phyloP scores from a whole-genome alignment of 495 filamentous ascomycete species.

The Trichodelitschia bisporula region DNA sequence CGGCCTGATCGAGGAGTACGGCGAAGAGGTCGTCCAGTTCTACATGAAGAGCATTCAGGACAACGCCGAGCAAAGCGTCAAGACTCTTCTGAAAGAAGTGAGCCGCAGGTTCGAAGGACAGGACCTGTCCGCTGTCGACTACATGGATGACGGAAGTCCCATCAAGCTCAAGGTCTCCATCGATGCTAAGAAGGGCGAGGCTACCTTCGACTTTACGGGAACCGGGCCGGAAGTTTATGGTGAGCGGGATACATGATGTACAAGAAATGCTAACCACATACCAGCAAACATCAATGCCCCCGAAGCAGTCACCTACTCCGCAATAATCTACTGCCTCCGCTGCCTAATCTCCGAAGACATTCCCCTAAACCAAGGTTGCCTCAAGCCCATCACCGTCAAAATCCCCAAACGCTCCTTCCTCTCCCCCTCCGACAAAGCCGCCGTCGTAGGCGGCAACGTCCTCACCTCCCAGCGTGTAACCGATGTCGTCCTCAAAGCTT shows the following conservation, averaged over 20 bases:
- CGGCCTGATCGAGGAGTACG: conserved; percentile 66
- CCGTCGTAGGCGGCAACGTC: conserved; percentile 91
- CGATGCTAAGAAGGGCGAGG: conserved; percentile 58
- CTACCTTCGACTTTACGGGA: conserved; percentile 72
- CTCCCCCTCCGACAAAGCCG: conserved; percentile 64
- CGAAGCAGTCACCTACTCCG: conserved; percentile 77
- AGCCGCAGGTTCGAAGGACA: conserved; percentile 51
- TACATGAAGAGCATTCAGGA: conserved; percentile 91
- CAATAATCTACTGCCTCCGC: conserved; percentile 90
- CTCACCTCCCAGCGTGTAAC: conserved; percentile 78
- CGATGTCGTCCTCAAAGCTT: conserved; percentile 80
- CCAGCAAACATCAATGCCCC: conserved; percentile 74
- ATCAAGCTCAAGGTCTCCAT: conserved; percentile 72
- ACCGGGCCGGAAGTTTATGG: conserved; percentile 86
- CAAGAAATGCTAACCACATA: background rate
- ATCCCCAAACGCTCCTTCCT: conserved; percentile 69
- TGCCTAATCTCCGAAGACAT: conserved; percentile 86
- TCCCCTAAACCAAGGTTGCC: conserved; percentile 87
- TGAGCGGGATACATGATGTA: conserved; percentile 6
- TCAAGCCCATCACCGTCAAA: conserved; percentile 63
- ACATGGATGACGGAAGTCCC: conserved; percentile 84
- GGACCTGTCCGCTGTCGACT: conserved; percentile 52
- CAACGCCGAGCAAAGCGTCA: conserved; percentile 71
- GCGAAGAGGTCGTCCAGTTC: conserved; percentile 73
- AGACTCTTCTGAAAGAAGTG: conserved; percentile 60